Base-by-base conservation (phyloP, 768 basidiomycete genomes). In the Psilocybe sp. region DNA sequence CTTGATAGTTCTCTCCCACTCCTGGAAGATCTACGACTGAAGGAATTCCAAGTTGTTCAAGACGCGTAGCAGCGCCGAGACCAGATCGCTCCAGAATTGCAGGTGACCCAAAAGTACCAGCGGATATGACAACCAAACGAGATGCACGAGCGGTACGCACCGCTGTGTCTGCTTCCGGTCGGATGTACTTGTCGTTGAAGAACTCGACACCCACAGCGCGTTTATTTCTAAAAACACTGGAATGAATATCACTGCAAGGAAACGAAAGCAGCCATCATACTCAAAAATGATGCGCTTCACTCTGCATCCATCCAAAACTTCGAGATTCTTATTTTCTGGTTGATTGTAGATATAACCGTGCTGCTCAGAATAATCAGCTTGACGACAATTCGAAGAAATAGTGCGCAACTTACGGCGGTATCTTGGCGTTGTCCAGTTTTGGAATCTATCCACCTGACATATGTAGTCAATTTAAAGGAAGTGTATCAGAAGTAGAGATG, bases 1-100 rank as follows among this genome's bases (percentile, higher is more conserved):
- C 80, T 49, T 72, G 69, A 46, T 77, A 80, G 53, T 87, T 80
- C 59, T 85, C 82, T 4, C 89, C 88, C 0, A 92, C 89, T 10
- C 84, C 84, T 1, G 87, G 85, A 13, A 89, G 75, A 47, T 87
- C 80, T 12, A 85, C 71, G 32, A 79, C 40, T 52, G 71, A 68
- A 5, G 64, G 53, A 19, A 91, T 76, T 7, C 71, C 72, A 41
- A 75, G 61, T 16, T 64, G 63, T 20, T 71, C 57, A 18, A 89
- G 68, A 37, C 82, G 53, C 1, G 64, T 59, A 1, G 60, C 51
- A 1, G 77, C 70, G 1, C 89, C 89, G 40, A 92, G 83, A 7
- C 90, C 55, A 5, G n/a, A 74, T 61, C 79, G 68, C 49, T 82
- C 79, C 10, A 83, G 61, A 28, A 83, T 77, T 3, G 74, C 61